These are phyloP conservation scores for Scheffersomyces quercinus DNA, from an alignment of 1,139 yeast species.

Conservation along the genomic window DNA sequence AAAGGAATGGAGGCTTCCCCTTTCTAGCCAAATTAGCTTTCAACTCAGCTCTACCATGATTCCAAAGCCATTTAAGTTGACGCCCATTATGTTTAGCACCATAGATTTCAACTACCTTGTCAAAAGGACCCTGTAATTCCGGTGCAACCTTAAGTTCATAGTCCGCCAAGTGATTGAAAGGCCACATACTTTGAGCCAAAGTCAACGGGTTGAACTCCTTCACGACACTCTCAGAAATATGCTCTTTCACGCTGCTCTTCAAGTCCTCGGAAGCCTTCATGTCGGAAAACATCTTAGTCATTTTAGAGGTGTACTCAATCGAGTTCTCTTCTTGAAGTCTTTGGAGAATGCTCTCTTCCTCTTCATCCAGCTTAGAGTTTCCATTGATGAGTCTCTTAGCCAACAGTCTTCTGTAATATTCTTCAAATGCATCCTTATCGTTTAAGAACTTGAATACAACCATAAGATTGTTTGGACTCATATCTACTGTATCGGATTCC, in stretches of 20 bases:
- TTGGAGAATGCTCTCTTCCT: conserved; percentile 85
- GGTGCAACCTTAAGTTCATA: conserved; percentile 45
- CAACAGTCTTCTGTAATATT: conserved; percentile 83
- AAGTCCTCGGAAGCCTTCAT: conserved; percentile 84
- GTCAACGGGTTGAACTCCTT: conserved; percentile 75
- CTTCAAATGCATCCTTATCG: conserved; percentile 95
- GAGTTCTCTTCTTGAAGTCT: conserved; percentile 89
- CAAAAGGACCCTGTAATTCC: conserved; percentile 64
- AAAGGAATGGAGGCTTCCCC: conserved; percentile 79
- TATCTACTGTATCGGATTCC: conserved; percentile 66
- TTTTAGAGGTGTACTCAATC: conserved; percentile 87
- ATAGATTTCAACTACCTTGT: conserved; percentile 69
- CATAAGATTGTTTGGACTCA: conserved; percentile 85
- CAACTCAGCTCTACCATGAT: conserved; percentile 88
- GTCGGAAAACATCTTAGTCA: conserved; percentile 96
- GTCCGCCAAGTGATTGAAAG: conserved; percentile 53
- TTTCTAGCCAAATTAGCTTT: conserved; percentile 84
- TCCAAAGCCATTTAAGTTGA: conserved; percentile 94
- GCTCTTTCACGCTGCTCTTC: conserved; percentile 63
- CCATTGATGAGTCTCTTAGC: conserved; percentile 88
- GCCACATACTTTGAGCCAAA: conserved; percentile 91
- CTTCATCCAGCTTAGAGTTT: conserved; percentile 77
- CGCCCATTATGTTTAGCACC: conserved; percentile 81
- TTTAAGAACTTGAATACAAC: conserved; percentile 83
- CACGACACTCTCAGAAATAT: conserved; percentile 39